Conservation (phyloP, 306 rosid genomes). For the Trichosanthes cucumerina region DNA sequence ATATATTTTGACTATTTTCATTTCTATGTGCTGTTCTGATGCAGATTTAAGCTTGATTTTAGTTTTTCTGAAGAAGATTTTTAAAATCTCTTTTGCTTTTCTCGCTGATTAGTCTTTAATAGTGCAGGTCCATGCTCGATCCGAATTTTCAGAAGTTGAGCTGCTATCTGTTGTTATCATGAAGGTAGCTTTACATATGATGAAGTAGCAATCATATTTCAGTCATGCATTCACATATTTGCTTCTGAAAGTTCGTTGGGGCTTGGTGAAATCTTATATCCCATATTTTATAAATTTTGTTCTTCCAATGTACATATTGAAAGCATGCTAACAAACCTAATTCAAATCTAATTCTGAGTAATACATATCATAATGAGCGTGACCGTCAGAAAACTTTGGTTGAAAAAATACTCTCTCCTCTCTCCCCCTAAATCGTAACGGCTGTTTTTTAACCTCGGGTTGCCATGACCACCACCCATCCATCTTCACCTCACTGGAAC, state of each 20-base stretch:
- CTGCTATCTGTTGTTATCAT: constrained; percentile 73
- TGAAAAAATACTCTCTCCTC: no score
- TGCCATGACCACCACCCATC: no score
- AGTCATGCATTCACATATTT: not conserved
- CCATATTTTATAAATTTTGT: not conserved
- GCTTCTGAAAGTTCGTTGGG: not conserved
- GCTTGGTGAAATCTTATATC: not conserved
- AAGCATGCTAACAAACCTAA: not conserved
- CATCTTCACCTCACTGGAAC: no score
- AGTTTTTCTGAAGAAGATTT: constrained; percentile 2
- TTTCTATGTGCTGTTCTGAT: not conserved
- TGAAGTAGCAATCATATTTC: not conserved
- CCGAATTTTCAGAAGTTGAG: constrained; percentile 93
- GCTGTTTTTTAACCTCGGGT: no score
- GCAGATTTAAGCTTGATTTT: not conserved
- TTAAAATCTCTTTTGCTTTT: not conserved
- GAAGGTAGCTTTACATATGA: constrained; percentile 44
- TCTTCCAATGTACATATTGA: not conserved
- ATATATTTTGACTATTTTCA: not conserved
- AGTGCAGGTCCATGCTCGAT: constrained; percentile 60
- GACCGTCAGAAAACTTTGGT: no score
- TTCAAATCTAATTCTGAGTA: not conserved
- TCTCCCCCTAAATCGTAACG: no score
- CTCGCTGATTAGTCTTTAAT: constrained; percentile 15
- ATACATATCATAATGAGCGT: no score